A percentile compares a stretch with the other conserved stretches of the same genome.
Conservation (phyloP, 441 rosid species). For the Adansonia gregorii region DNA sequence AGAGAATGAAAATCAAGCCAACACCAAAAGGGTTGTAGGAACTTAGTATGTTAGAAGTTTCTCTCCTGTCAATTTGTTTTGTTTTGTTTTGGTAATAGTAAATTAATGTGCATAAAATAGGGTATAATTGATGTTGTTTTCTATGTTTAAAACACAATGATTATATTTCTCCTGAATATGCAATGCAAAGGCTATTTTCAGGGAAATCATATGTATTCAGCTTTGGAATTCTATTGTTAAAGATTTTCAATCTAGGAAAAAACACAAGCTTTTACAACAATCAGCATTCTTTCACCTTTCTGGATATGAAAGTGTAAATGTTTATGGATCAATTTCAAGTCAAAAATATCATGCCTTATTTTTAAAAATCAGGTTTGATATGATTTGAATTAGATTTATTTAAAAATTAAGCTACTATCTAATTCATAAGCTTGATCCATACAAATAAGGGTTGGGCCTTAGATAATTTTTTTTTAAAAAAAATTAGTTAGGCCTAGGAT, state of each 20-base stretch:
- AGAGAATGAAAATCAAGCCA: neutral
- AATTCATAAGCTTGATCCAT: too few relatives aligned
- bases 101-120: too few relatives aligned
- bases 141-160: slow-evolving; percentile 34
- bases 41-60: slow-evolving; percentile 20
- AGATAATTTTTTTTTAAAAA: too few relatives aligned
- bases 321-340: too few relatives aligned
- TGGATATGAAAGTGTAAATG: slow-evolving; percentile 17
- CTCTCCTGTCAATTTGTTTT: neutral
- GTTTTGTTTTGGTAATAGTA: neutral
- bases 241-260: slow-evolving; percentile 40
- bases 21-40: slow-evolving; percentile 12
- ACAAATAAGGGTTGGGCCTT: too few relatives aligned
- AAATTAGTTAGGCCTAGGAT: too few relatives aligned
- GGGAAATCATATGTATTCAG: slow-evolving; percentile 46
- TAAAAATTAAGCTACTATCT: too few relatives aligned
- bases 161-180: slow-evolving; percentile 49
- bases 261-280: slow-evolving; percentile 20
- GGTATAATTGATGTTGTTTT: neutral
- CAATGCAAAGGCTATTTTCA: slow-evolving; percentile 41
- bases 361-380: too few relatives aligned
- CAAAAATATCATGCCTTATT: too few relatives aligned
- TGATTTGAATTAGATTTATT: too few relatives aligned
- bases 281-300: neutral
- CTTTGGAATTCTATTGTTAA: slow-evolving; percentile 38